These are phyloP conservation scores for Spiraea crenata DNA, from an alignment of 331 rosid genomes.

Conservation along the genomic window DNA sequence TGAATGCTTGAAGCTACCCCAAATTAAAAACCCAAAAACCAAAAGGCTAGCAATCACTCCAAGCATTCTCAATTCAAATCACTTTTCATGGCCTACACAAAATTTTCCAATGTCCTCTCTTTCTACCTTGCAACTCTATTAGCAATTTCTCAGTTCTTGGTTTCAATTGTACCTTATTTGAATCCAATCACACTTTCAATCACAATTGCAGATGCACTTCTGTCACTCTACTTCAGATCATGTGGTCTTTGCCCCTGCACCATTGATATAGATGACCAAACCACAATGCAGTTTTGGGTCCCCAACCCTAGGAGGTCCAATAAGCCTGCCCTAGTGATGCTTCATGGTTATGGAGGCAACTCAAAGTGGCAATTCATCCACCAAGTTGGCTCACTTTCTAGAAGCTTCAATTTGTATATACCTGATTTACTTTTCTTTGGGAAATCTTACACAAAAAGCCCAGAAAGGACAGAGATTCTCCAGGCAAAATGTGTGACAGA, in stretches of 20 bases:
- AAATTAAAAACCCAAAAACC: background rate
- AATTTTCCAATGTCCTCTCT: slow-evolving; percentile 8
- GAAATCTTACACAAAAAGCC: slow-evolving; percentile 26
- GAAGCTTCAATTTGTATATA: slow-evolving; percentile 26
- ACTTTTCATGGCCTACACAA: slow-evolving; percentile 19
- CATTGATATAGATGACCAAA: slow-evolving; percentile 26
- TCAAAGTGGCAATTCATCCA: slow-evolving; percentile 29
- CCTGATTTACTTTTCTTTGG: slow-evolving; percentile 43
- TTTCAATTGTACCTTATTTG: slow-evolving; percentile 7
- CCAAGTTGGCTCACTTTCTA: slow-evolving; percentile 29
- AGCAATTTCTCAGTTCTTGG: slow-evolving; percentile 8
- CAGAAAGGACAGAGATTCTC: slow-evolving; percentile 31
- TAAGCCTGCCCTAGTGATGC: slow-evolving; percentile 23
- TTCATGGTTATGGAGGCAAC: slow-evolving; percentile 35
- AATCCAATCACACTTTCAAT: slow-evolving; percentile 3
- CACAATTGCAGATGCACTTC: background rate
- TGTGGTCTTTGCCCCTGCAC: slow-evolving; percentile 24
- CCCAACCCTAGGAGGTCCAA: slow-evolving; percentile 11
- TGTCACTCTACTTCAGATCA: slow-evolving; percentile 21
- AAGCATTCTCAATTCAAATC: background rate
- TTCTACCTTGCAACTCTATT: slow-evolving; percentile 14
- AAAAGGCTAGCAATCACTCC: background rate
- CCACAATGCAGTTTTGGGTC: slow-evolving; percentile 30
- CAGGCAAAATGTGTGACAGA: slow-evolving; percentile 35
- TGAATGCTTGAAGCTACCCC: slow-evolving; percentile 8